A percentile compares a stretch with the other conserved stretches of the same genome.
These are phyloP conservation scores for Chlorociboria aeruginascens DNA, from an alignment of 495 filamentous ascomycete species.

Conservation along the genomic window DNA sequence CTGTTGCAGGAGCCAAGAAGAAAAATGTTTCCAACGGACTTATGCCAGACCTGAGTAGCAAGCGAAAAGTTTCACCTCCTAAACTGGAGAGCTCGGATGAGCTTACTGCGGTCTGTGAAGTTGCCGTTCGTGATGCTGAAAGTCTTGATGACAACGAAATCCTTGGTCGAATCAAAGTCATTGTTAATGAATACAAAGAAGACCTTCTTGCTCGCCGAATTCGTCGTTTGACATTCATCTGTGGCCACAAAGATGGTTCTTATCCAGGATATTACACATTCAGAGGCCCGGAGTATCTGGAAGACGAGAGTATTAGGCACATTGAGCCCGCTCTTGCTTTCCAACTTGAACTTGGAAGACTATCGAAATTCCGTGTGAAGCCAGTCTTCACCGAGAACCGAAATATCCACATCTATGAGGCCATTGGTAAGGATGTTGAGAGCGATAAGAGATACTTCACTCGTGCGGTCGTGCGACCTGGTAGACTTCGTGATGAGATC, in stretches of 20 bases:
- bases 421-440: constrained; percentile 83
- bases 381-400: constrained; percentile 98
- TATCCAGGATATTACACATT: constrained; percentile 98
- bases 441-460: constrained; percentile 98
- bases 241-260: constrained; percentile 84
- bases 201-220: constrained; percentile 72
- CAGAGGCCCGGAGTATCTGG: constrained; percentile 77
- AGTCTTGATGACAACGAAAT: constrained; percentile 75
- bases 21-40: constrained; percentile 36
- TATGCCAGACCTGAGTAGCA: constrained; percentile 61
- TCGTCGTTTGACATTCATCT: constrained; percentile 90
- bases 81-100: constrained; percentile 51
- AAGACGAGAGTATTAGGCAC: constrained; percentile 93
- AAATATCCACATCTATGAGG: constrained; percentile 98
- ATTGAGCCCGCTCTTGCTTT: constrained; percentile 93
- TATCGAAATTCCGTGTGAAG: constrained; percentile 94
- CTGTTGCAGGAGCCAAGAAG: constrained; percentile 37
- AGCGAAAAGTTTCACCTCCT: constrained; percentile 46
- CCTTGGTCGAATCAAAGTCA: constrained; percentile 53
- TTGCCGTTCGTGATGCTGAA: constrained; percentile 85
- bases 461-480: constrained; percentile 83
- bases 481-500: constrained; percentile 90
- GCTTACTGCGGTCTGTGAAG: constrained; percentile 79
- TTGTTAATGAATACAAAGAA: constrained; percentile 73
- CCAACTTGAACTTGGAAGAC: constrained; percentile 88